phyloP scores from a whole-genome alignment of 305 asterid species.

The Rubia tinctorum region DNA sequence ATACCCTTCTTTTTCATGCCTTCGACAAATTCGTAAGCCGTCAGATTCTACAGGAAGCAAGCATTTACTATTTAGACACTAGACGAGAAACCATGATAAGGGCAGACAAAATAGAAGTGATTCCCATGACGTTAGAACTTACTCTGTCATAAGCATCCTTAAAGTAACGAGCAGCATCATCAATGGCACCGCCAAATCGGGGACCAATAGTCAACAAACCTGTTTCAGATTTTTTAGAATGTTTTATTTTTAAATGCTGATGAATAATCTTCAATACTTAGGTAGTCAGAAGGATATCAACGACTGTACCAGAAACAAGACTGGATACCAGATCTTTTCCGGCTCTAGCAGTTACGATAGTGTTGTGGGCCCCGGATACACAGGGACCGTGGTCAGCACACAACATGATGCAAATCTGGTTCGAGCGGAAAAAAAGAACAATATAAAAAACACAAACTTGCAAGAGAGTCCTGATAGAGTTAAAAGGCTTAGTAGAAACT shows the following conservation, averaged over 20 bases:
- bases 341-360: slow-evolving; percentile 94
- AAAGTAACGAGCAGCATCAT: slow-evolving; percentile 98
- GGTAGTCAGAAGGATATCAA: slow-evolving; percentile 1
- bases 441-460: background rate
- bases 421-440: slow-evolving; percentile 11
- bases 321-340: slow-evolving; percentile 96
- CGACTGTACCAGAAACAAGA: slow-evolving; percentile 72
- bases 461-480: background rate
- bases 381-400: slow-evolving; percentile 99
- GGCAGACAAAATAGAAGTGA: background rate
- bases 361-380: slow-evolving; percentile 98
- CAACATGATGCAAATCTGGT: slow-evolving; percentile 89
- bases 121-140: slow-evolving; percentile 13
- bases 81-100: background rate
- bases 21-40: slow-evolving; percentile 94
- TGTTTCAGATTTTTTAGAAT: slow-evolving; percentile 23
- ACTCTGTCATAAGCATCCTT: slow-evolving; percentile 98
- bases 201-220: slow-evolving; percentile 97
- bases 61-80: slow-evolving; percentile 1
- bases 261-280: background rate
- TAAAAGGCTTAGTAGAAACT: slow-evolving; percentile 14
- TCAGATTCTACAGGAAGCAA: slow-evolving; percentile 51
- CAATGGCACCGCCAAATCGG: slow-evolving; percentile 97
- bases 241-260: background rate
- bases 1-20: slow-evolving; percentile 99